These are phyloP conservation scores for Saccharomyces hybrid DNA, from an alignment of 1,139 yeast species.

Conservation along the genomic window DNA sequence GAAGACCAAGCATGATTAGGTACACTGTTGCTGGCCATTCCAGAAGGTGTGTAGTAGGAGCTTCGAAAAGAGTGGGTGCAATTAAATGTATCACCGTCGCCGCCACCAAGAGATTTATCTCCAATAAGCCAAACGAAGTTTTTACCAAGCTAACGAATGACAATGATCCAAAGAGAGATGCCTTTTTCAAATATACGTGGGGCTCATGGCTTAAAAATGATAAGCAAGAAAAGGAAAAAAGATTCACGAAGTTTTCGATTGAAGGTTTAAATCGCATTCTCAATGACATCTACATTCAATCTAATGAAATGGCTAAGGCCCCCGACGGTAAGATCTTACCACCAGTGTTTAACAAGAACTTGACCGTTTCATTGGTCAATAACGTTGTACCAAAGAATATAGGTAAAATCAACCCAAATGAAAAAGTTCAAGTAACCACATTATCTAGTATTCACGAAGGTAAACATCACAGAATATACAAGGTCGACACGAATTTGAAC, in stretches of 20 bases:
- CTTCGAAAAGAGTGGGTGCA: neutral
- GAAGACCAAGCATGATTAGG: neutral
- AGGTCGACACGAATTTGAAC: slow-evolving; percentile 51
- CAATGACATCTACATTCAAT: slow-evolving; percentile 36
- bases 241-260: slow-evolving; percentile 78
- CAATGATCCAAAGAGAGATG: slow-evolving; percentile 60
- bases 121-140: slow-evolving; percentile 28
- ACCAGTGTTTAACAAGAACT: slow-evolving; percentile 39
- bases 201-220: slow-evolving; percentile 91
- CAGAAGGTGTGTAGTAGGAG: neutral
- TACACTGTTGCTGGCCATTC: neutral
- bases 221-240: slow-evolving; percentile 57
- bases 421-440: slow-evolving; percentile 51
- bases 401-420: slow-evolving; percentile 38
- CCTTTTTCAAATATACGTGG: slow-evolving; percentile 85
- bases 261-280: slow-evolving; percentile 58
- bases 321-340: slow-evolving; percentile 15
- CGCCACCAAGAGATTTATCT: slow-evolving; percentile 13
- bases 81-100: neutral
- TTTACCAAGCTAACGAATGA: slow-evolving; percentile 52
- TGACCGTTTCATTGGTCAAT: slow-evolving; percentile 41
- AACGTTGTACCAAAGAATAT: slow-evolving; percentile 39
- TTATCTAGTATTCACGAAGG: slow-evolving; percentile 89
- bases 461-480: slow-evolving; percentile 81
- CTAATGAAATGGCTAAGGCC: slow-evolving; percentile 27